Percentiles rank a stretch among this genome's conserved stretches.
Evolutionary conservation across 2,329 filamentous ascomycete genomes (phyloP).

Genomic region (Hypoxylon sp.): DNA sequence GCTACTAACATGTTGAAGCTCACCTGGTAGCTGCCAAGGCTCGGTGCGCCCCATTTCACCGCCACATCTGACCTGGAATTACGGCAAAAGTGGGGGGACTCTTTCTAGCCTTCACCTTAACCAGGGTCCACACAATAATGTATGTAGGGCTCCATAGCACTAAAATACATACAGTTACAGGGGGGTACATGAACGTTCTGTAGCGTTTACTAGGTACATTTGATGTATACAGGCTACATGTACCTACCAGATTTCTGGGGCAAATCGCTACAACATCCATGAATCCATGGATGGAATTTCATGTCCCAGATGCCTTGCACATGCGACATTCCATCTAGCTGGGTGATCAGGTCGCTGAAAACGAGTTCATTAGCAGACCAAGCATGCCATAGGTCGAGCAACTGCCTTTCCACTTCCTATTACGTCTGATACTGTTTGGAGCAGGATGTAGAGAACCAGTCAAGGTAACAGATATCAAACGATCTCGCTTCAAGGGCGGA

Average conservation of each 20-base stretch:
- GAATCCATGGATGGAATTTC: too few relatives aligned
- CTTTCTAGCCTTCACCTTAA: too few relatives aligned
- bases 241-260: background rate
- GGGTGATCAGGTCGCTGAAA: background rate
- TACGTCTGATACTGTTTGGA: background rate
- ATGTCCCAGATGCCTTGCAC: background rate
- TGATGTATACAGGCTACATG: background rate
- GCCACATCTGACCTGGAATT: slow-evolving; percentile 12
- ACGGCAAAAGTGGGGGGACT: background rate
- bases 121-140: background rate
- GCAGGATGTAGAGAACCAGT: background rate
- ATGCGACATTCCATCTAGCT: slow-evolving; percentile 6
- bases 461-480: background rate
- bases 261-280: background rate
- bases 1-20: slow-evolving; percentile 20
- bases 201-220: background rate
- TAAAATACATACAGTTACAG: too few relatives aligned
- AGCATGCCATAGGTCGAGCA: background rate
- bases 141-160: background rate
- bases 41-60: slow-evolving; percentile 11
- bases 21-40: slow-evolving; percentile 3
- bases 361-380: background rate
- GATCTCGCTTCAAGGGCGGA: background rate
- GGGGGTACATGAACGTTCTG: background rate
- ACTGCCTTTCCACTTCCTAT: background rate